Evolutionary conservation across 2,329 filamentous ascomycete genomes (phyloP), one percentile per base, ranked within the genome.

Genomic region (Lasiodiplodia theobromae): DNA sequence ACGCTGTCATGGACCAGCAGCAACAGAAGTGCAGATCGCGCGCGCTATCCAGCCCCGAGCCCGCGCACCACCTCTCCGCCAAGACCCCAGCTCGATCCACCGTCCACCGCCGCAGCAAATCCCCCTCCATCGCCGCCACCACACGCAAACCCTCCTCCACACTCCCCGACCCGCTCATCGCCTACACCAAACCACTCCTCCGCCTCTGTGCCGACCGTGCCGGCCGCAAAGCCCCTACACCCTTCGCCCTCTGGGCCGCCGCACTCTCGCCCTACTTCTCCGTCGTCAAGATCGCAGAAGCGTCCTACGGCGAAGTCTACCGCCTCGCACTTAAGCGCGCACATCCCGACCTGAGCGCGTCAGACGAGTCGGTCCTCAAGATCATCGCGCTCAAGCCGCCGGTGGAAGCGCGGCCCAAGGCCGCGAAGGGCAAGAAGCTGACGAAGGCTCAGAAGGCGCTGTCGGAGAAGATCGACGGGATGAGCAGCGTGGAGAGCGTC

Each of bases 291-390:
- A 85, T 91, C 44, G 88, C 88, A 10, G 88, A 91, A 75, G 89
- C 89, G 2, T 89, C 88, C 0, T 91, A 89, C 73, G 87, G 87
- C 66, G 88, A 90, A 73, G 88, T 91, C 3, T 90, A 89, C 75
- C 86, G 88, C 14, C 78, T 90, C 69, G 83, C 80, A 8, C 75
- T 82, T 2, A 74, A 75, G 51, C 68, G 72, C 52, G 68, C 72
- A 6, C 69, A 71, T 4, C 40, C 66, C 38, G 74, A 73, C 16
- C 72, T 79, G 40, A 72, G 75, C 18, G 72, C 69, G 21, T 73
- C 74, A 25, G 77, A 82, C 63, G 82, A 84, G 70, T 82, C 80
- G 2, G 83, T 86, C 2, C 77, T 86, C 67, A 86, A 86, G 73
- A 73, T 86, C 49, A 78, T 82, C 21, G 76, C 80, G 4, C 74